A percentile compares a stretch with the other conserved stretches of the same genome.
phyloP scores from a whole-genome alignment of 257 asterid species.

The Voacanga thouarsii region DNA sequence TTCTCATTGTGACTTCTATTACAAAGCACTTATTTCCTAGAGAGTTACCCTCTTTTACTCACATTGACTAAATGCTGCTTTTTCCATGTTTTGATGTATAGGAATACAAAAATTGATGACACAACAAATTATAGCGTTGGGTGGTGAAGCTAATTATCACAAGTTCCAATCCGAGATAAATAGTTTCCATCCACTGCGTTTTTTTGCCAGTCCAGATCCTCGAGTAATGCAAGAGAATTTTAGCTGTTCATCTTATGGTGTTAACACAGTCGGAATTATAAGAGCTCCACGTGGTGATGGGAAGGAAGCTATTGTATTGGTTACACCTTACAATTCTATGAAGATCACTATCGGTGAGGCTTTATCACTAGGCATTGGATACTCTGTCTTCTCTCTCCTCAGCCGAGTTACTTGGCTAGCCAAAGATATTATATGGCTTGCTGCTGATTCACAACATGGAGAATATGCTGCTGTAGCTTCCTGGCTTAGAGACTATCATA shows the following conservation, averaged over 20 bases:
- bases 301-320: constrained; percentile 91
- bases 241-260: constrained; percentile 62
- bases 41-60: neutral
- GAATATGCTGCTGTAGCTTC: constrained; percentile 85
- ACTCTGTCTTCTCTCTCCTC: constrained; percentile 82
- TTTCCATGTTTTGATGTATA: constrained; percentile 42
- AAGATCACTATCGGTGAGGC: constrained; percentile 63
- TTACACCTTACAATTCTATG: constrained; percentile 80
- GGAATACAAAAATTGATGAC: constrained; percentile 63
- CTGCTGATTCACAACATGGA: constrained; percentile 84
- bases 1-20: neutral
- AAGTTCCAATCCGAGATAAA: constrained; percentile 58
- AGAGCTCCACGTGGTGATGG: constrained; percentile 98
- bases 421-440: constrained; percentile 94
- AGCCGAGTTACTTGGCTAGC: constrained; percentile 92
- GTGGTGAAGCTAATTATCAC: constrained; percentile 85
- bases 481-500: constrained; percentile 83
- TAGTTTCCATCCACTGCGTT: constrained; percentile 65
- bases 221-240: constrained; percentile 48
- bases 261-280: constrained; percentile 77
- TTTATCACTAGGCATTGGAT: constrained; percentile 78
- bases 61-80: constrained; percentile 7
- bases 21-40: neutral
- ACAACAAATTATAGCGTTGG: constrained; percentile 59
- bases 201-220: constrained; percentile 69